A percentile compares a stretch with the other conserved stretches of the same genome.
These are phyloP conservation scores for Nakazawaea sp. DNA, from an alignment of 805 yeast species.

Conservation along the genomic window DNA sequence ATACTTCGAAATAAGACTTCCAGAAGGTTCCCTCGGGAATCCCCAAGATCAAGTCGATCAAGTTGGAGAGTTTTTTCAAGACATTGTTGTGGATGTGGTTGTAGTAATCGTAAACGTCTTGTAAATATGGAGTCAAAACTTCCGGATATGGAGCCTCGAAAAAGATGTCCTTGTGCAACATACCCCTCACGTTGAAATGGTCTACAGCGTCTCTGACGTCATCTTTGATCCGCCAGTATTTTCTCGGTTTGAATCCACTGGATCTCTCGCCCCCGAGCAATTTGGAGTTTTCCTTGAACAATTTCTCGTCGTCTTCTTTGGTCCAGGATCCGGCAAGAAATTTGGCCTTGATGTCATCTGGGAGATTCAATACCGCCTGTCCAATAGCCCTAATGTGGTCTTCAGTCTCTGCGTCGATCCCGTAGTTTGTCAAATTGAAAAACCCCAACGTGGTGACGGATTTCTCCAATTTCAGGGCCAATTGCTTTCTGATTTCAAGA, in stretches of 20 bases:
- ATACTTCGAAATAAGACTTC: slow-evolving; percentile 27
- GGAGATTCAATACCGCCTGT: slow-evolving; percentile 32
- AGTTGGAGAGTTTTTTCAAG: slow-evolving; percentile 26
- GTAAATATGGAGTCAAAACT: slow-evolving; percentile 28
- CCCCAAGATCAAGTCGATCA: slow-evolving; percentile 38
- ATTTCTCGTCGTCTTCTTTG: slow-evolving; percentile 10
- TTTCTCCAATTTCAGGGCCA: slow-evolving; percentile 31
- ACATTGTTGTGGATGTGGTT: slow-evolving; percentile 29
- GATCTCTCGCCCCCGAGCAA: slow-evolving; percentile 40
- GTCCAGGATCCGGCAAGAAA: slow-evolving; percentile 30
- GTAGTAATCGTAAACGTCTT: slow-evolving; percentile 33
- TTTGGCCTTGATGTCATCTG: slow-evolving; percentile 29
- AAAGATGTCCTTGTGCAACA: slow-evolving; percentile 27
- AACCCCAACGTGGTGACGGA: slow-evolving; percentile 37
- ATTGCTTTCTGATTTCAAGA: slow-evolving; percentile 20
- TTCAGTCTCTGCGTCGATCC: slow-evolving; percentile 25
- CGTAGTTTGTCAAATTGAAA: slow-evolving; percentile 34
- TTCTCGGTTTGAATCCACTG: slow-evolving; percentile 39
- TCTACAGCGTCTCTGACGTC: slow-evolving; percentile 36
- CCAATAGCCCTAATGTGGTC: slow-evolving; percentile 30
- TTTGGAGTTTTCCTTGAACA: slow-evolving; percentile 10
- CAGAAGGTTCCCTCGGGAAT: slow-evolving; percentile 39
- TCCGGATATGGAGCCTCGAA: slow-evolving; percentile 28
- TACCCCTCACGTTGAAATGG: slow-evolving; percentile 35
- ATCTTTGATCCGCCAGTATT: slow-evolving; percentile 40